Percentiles rank a stretch among this genome's conserved stretches.
These are phyloP conservation scores for Zhuliangozyma blackwelliae DNA, from an alignment of 1,139 yeast genomes.

Conservation along the genomic window DNA sequence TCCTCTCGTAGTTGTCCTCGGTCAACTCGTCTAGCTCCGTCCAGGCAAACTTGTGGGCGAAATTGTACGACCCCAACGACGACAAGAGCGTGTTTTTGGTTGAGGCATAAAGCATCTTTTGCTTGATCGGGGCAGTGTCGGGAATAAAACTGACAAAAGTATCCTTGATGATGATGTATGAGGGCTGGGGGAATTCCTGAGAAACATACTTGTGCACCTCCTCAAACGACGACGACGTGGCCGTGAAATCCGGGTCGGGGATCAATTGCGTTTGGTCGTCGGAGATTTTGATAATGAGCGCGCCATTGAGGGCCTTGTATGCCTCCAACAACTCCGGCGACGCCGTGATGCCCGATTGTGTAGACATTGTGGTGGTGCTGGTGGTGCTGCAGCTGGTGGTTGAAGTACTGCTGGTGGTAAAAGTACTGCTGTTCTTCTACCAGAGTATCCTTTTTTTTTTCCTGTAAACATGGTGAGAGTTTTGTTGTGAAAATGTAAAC, in stretches of 20 bases:
- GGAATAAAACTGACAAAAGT: slow-evolving; percentile 84
- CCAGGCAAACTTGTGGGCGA: slow-evolving; percentile 56
- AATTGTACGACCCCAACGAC: slow-evolving; percentile 63
- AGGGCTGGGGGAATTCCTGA: slow-evolving; percentile 46
- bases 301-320: slow-evolving; percentile 21
- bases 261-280: slow-evolving; percentile 45
- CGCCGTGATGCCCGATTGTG: slow-evolving; percentile 66
- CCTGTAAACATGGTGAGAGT: no score
- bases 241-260: slow-evolving; percentile 32
- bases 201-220: slow-evolving; percentile 29
- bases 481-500: no score
- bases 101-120: slow-evolving; percentile 92
- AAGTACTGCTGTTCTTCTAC: no score
- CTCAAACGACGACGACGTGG: slow-evolving; percentile 27
- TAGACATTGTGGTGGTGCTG: slow-evolving; percentile 42
- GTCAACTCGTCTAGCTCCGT: slow-evolving; percentile 57
- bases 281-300: slow-evolving; percentile 39
- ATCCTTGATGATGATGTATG: slow-evolving; percentile 49
- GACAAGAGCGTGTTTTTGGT: slow-evolving; percentile 72
- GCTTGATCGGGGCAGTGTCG: slow-evolving; percentile 74
- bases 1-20: slow-evolving; percentile 42
- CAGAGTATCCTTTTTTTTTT: no score
- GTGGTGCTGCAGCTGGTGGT: no score
- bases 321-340: slow-evolving; percentile 37
- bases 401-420: no score